phyloP scores from a whole-genome alignment of 768 basidiomycete genomes.

The Pleurotus cornucopiae region DNA sequence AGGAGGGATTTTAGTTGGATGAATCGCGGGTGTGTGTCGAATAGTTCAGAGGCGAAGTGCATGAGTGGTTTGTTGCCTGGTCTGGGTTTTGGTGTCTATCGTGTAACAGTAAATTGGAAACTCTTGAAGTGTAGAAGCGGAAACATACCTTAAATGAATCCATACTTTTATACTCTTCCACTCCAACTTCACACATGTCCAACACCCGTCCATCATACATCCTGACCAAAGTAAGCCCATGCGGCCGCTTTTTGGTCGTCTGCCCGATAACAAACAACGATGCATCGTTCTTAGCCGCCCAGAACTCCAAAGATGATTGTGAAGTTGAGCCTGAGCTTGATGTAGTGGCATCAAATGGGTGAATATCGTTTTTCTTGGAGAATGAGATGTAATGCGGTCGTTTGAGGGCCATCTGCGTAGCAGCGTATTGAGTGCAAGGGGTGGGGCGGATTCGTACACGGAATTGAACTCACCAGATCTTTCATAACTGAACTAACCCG shows the following conservation, averaged over 20 bases:
- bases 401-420: slow-evolving; percentile 85
- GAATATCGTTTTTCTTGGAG: slow-evolving; percentile 87
- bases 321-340: slow-evolving; percentile 24
- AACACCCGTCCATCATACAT: slow-evolving; percentile 84
- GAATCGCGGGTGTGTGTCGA: slow-evolving; percentile 92
- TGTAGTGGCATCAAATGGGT: slow-evolving; percentile 80
- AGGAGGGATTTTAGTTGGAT: slow-evolving; percentile 89
- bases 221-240: slow-evolving; percentile 79
- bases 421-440: background rate
- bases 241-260: slow-evolving; percentile 90
- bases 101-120: background rate
- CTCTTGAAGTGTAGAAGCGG: background rate
- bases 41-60: slow-evolving; percentile 94
- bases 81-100: slow-evolving; percentile 84
- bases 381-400: slow-evolving; percentile 89
- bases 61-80: slow-evolving; percentile 89
- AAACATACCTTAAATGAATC: slow-evolving; percentile 72
- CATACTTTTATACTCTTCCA: slow-evolving; percentile 80
- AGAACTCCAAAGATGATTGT: slow-evolving; percentile 78
- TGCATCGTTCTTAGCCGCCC: slow-evolving; percentile 92
- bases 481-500: slow-evolving; percentile 77
- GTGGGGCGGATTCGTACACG: background rate
- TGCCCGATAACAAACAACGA: slow-evolving; percentile 87
- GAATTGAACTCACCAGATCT: slow-evolving; percentile 64
- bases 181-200: slow-evolving; percentile 94